These are phyloP conservation scores for Hypoxylon cercidicola DNA, from an alignment of 495 filamentous ascomycete genomes.

Conservation along the genomic window DNA sequence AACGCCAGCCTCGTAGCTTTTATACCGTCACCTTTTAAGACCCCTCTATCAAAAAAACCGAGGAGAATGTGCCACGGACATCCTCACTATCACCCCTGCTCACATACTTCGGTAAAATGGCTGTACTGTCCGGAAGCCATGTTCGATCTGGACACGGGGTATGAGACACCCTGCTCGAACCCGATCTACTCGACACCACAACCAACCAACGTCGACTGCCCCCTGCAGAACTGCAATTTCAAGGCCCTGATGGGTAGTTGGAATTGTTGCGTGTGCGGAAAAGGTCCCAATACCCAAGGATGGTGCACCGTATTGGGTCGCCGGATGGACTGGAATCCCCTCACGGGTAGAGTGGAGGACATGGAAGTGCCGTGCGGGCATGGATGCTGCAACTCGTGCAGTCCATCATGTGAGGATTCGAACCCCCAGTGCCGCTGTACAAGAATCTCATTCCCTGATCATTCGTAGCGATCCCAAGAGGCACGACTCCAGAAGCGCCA, in stretches of 20 bases:
- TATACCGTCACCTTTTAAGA: slow-evolving; percentile 2
- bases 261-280: slow-evolving; percentile 55
- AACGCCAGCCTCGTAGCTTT: slow-evolving; percentile 18
- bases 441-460: slow-evolving; percentile 17
- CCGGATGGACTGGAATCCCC: slow-evolving; percentile 49
- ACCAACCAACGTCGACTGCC: slow-evolving; percentile 49
- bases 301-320: slow-evolving; percentile 50
- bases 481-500: slow-evolving; percentile 43
- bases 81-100: slow-evolving; percentile 54
- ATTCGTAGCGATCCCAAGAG: slow-evolving; percentile 36
- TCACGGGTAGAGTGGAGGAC: slow-evolving; percentile 47
- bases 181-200: slow-evolving; percentile 52
- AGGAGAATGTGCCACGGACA: slow-evolving; percentile 57
- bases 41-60: slow-evolving; percentile 8
- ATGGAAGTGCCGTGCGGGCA: slow-evolving; percentile 54
- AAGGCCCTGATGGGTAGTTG: slow-evolving; percentile 51
- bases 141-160: slow-evolving; percentile 54
- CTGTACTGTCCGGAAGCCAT: slow-evolving; percentile 55
- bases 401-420: slow-evolving; percentile 44
- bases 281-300: slow-evolving; percentile 52
- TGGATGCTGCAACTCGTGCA: slow-evolving; percentile 54
- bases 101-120: slow-evolving; percentile 56
- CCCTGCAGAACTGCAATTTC: slow-evolving; percentile 55
- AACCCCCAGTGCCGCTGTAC: background rate
- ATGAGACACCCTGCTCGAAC: slow-evolving; percentile 54